Base-by-base conservation (phyloP, 768 basidiomycete species). In the Rickenella mellea region DNA sequence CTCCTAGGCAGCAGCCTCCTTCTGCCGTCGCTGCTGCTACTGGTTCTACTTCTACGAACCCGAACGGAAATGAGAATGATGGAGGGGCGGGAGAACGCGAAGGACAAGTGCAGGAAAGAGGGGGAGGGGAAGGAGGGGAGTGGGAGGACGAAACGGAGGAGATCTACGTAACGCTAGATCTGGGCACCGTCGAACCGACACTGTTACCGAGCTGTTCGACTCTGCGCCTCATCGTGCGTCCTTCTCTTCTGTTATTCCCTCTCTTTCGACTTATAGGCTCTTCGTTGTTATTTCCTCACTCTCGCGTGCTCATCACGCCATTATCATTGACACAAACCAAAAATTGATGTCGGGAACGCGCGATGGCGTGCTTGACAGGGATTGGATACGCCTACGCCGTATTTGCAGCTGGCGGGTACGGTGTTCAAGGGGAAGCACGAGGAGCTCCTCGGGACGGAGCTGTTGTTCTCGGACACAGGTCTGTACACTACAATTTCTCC, bases 381-480 rank as follows among this genome's bases (percentile, higher is more conserved):
- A 1, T 57, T 89, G 19, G 84, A 90, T 53, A 83, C 83, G 0
- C 74, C 83, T 0, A 80, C 76, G 0, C 86, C 87, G 0, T 86
- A 77, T 49, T 58, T 90, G 17, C 87, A 90, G 49, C 66, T 89
- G 1, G 78, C 80, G 4, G 84, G 85, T 2, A 80, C 82, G 1
- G 68, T 86, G 15, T 69, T 88, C 48, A 78, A 78, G 56, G 87
- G 87, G 1, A 62, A 67, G 27, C 78, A 87, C 46, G 75, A 83
- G 43, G 54, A 65, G 14, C 66, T 89, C 3, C 62, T 89, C 2
- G 87, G 87, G 2, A 82, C 83, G 0, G 86, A 90, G 52, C 60
- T 90, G 20, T 53, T 89, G 15, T 88, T 89, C 56, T 71, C 74
- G 0, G 85, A 87, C 42, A 78, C 78, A 65, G 73, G 81, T 78